These are phyloP conservation scores for Maudiozyma serrabonitensis DNA, from an alignment of 805 yeast species.

Conservation along the genomic window DNA sequence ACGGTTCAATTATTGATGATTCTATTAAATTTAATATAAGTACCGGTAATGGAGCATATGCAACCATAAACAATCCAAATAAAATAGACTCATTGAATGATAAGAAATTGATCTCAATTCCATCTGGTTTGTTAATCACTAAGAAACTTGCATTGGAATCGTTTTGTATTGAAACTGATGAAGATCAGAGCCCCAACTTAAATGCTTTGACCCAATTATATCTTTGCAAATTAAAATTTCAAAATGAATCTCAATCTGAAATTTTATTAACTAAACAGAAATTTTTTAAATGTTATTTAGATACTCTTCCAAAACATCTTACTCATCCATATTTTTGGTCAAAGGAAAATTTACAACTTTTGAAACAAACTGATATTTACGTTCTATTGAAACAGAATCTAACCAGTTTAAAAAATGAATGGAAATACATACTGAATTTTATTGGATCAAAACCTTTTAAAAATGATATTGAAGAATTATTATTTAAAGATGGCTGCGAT, in stretches of 20 bases:
- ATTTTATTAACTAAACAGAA: conserved; percentile 5
- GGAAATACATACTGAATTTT: conserved; percentile 29
- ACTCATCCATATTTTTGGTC: conserved; percentile 65
- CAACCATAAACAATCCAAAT: conserved; percentile 7
- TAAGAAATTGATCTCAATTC: conserved; percentile 31
- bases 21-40: conserved; percentile 27
- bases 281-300: conserved; percentile 37
- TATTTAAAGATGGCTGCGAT: not conserved
- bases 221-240: conserved; percentile 36
- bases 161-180: conserved; percentile 14
- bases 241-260: conserved; percentile 9
- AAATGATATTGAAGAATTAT: not conserved
- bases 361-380: conserved; percentile 66
- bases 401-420: conserved; percentile 44
- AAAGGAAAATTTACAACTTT: conserved; percentile 36
- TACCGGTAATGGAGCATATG: conserved; percentile 27
- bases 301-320: conserved; percentile 39
- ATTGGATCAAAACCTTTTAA: conserved; percentile 3
- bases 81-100: not conserved
- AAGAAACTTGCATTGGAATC: conserved; percentile 27
- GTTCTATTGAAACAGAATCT: conserved; percentile 42
- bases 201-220: conserved; percentile 32
- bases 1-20: conserved; percentile 33
- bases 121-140: conserved; percentile 31
- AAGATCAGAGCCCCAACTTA: conserved; percentile 11